Conservation (phyloP, 257 asterid genomes). For the Agastache rugosa region DNA sequence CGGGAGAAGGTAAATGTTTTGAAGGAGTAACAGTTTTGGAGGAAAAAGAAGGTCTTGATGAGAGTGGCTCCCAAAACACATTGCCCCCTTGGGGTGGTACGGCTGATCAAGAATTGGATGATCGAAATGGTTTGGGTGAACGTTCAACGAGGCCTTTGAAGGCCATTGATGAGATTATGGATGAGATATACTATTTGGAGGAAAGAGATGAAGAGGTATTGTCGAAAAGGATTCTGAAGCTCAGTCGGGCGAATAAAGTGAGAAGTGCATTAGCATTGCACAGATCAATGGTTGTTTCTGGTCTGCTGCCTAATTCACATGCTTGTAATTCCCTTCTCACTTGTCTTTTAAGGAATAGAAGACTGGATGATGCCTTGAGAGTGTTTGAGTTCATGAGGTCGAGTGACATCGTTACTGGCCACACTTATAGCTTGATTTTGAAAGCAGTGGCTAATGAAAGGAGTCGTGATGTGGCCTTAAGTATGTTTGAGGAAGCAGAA, state of each 20-base stretch:
- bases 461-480: constrained; percentile 59
- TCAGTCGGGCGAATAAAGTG: constrained; percentile 74
- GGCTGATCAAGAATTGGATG: constrained; percentile 32
- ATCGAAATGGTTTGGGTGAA: constrained; percentile 16
- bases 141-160: constrained; percentile 22
- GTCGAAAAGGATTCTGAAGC: constrained; percentile 82
- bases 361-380: constrained; percentile 68
- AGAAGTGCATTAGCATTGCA: constrained; percentile 65
- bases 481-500: constrained; percentile 71
- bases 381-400: constrained; percentile 63
- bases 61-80: constrained; percentile 35
- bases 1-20: constrained; percentile 13
- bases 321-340: constrained; percentile 90
- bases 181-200: constrained; percentile 67
- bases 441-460: constrained; percentile 72
- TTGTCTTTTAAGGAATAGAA: constrained; percentile 68
- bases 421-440: constrained; percentile 73
- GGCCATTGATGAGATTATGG: constrained; percentile 35
- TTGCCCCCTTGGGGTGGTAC: constrained; percentile 46
- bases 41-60: constrained; percentile 45
- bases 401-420: constrained; percentile 58
- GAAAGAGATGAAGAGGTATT: constrained; percentile 67
- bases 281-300: constrained; percentile 70
- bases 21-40: constrained; percentile 36
- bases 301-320: constrained; percentile 69